These are phyloP conservation scores for Suhomyces emberorum DNA, from an alignment of 805 yeast species.

Conservation along the genomic window DNA sequence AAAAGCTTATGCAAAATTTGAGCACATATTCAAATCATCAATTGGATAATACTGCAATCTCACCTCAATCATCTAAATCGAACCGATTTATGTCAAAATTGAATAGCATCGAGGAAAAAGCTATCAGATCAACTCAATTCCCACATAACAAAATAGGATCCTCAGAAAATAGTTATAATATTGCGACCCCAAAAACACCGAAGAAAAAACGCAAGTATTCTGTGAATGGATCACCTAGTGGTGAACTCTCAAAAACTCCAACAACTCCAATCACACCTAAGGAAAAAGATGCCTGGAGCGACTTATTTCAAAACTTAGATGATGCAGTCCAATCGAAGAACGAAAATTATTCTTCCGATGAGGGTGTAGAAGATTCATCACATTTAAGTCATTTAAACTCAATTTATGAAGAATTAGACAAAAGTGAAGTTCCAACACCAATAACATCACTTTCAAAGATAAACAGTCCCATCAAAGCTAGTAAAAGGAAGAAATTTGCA, in stretches of 20 bases:
- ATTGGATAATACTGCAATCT: not conserved
- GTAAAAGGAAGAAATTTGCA: no score
- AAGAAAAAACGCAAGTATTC: not conserved
- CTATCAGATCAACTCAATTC: not conserved
- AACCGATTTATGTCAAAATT: no score
- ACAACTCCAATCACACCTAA: slow-evolving; percentile 4
- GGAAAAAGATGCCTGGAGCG: slow-evolving; percentile 12
- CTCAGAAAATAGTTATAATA: not conserved
- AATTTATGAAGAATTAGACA: not conserved
- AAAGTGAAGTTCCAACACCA: no score
- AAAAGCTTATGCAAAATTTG: slow-evolving; percentile 1
- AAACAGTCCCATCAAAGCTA: not conserved
- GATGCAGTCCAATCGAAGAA: not conserved
- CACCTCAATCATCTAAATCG: not conserved
- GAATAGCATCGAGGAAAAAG: no score
- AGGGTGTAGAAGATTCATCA: not conserved
- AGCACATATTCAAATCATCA: no score
- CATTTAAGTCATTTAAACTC: not conserved
- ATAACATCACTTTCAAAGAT: not conserved
- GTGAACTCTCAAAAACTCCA: not conserved
- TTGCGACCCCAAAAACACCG: not conserved
- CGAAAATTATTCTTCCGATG: not conserved
- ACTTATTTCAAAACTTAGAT: slow-evolving; percentile 15
- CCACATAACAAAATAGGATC: not conserved
- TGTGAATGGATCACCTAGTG: not conserved